Evolutionary conservation across 176 grass and related monocot species (phyloP).

Genomic region (Echinochloa phyllopogon): DNA sequence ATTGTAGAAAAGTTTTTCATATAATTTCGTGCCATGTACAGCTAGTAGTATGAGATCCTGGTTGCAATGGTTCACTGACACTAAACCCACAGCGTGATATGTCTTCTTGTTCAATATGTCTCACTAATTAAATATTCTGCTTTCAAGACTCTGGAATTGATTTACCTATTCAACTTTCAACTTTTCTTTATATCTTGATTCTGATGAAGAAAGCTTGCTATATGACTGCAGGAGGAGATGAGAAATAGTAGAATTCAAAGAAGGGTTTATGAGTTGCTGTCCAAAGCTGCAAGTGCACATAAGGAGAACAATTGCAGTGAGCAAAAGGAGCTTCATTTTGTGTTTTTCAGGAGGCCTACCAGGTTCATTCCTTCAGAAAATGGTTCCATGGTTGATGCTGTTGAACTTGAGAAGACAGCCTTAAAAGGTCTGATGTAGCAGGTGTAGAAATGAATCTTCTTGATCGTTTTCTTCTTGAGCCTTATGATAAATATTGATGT

Average conservation of each 20-base stretch:
- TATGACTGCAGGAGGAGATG: slow-evolving; percentile 75
- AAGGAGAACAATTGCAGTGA: slow-evolving; percentile 38
- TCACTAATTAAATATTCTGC: neutral
- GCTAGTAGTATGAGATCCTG: neutral
- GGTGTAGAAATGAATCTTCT: slow-evolving; percentile 20
- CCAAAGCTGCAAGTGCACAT: slow-evolving; percentile 60
- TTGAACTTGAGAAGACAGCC: slow-evolving; percentile 76
- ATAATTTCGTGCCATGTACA: neutral
- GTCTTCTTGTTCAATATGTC: neutral
- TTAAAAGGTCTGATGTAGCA: slow-evolving; percentile 67
- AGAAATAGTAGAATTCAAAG: slow-evolving; percentile 79
- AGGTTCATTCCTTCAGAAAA: slow-evolving; percentile 68
- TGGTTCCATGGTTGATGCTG: slow-evolving; percentile 53
- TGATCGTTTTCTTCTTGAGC: neutral
- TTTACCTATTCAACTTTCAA: neutral
- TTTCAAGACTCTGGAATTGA: neutral
- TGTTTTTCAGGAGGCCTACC: slow-evolving; percentile 82
- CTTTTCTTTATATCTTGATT: slow-evolving; percentile 22
- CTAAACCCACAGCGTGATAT: neutral
- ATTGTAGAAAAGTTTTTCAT: slow-evolving; percentile 8
- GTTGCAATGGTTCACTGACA: slow-evolving; percentile 14
- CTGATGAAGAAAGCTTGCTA: slow-evolving; percentile 27
- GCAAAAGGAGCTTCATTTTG: slow-evolving; percentile 73
- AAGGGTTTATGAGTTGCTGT: slow-evolving; percentile 77
- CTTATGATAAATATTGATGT: slow-evolving; percentile 12